Evolutionary conservation across 1,284 basidiomycete genomes (phyloP).

Genomic region (Abortiporus biennis): DNA sequence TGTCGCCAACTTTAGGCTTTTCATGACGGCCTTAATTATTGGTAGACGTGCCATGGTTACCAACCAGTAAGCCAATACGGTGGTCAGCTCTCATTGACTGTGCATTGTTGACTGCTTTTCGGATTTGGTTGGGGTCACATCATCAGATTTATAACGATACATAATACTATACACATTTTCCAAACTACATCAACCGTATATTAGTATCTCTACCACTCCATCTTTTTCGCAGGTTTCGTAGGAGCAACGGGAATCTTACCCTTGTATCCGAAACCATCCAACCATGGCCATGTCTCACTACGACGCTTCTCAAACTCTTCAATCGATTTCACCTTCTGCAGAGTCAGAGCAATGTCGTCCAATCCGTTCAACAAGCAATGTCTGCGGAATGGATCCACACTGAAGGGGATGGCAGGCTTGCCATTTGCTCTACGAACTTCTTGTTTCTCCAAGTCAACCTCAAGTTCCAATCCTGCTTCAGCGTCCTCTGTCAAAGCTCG

Average conservation of each 20-base stretch:
- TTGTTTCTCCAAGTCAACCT: constrained; percentile 87
- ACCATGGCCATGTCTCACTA: constrained; percentile 82
- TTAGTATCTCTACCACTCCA: constrained; percentile 83
- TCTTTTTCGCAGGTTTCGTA: constrained; percentile 42
- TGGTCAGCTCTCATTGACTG: too few species aligned
- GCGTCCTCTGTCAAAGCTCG: constrained; percentile 77
- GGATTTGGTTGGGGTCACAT: too few species aligned
- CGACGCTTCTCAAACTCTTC: constrained; percentile 73
- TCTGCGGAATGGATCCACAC: constrained; percentile 82
- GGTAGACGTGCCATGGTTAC: too few species aligned
- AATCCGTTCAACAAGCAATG: constrained; percentile 92
- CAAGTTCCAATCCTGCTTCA: constrained; percentile 72
- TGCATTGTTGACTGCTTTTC: too few species aligned
- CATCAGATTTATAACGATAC: too few species aligned
- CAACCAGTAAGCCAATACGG: too few species aligned
- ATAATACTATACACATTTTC: neutral
- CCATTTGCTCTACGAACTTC: constrained; percentile 78
- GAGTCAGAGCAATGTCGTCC: constrained; percentile 90
- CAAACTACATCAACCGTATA: constrained; percentile 3
- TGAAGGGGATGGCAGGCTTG: constrained; percentile 68
- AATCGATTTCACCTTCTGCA: constrained; percentile 71
- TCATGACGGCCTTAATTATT: too few species aligned
- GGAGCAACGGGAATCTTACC: constrained; percentile 62
- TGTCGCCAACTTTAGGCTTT: too few species aligned
- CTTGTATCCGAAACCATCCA: constrained; percentile 89